Evolutionary conservation across 192 early-diverging fungal species (phyloP), one percentile per base, ranked within the genome.

Genomic region (Phycomyces blakesleeanus): DNA sequence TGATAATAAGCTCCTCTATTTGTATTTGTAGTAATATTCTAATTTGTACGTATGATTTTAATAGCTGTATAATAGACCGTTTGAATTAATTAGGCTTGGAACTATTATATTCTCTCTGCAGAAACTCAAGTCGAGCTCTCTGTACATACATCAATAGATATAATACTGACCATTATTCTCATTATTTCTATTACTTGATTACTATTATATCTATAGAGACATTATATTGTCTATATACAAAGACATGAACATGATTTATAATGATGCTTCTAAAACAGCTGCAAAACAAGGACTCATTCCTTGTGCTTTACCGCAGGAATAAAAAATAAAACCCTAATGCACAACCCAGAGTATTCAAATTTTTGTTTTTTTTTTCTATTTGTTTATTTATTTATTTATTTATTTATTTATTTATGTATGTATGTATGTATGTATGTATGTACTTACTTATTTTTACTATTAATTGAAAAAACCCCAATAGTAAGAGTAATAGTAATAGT

Each of bases 1-100:
- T n/a, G n/a, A n/a, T n/a, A 47, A 14, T 47, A 18, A 18, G 18
- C 44, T 47, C 44, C 44, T 47, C 44, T 47, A n/a, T 47, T 47
- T 47, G 44, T 47, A 47, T n/a, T 47, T 47, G 18, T 47, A 47
- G 44, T 47, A 47, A 18, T 47, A 47, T 47, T 47, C 44, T 47
- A 47, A 47, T 47, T 47, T 47, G 15, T 47, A 47, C 44, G 15
- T 47, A 47, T 47, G 44, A 47, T 47, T 47, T 47, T 47, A 47
- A 47, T 47, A 47, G 44, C 44, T 47, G 44, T 47, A 34, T 34
- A 47, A 47, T n/a, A n/a, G n/a, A 47, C 44, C 3, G 44, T 47
- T 47, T 47, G 44, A 47, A 47, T 47, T 47, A 47, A 47, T 47
- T 47, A 47, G 44, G 44, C 44, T 47, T 47, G 44, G 18, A 18